Percentiles rank a stretch among this genome's conserved stretches.
phyloP scores from a whole-genome alignment of 2,329 filamentous ascomycete species.

The Chaetomiaceae sp. region DNA sequence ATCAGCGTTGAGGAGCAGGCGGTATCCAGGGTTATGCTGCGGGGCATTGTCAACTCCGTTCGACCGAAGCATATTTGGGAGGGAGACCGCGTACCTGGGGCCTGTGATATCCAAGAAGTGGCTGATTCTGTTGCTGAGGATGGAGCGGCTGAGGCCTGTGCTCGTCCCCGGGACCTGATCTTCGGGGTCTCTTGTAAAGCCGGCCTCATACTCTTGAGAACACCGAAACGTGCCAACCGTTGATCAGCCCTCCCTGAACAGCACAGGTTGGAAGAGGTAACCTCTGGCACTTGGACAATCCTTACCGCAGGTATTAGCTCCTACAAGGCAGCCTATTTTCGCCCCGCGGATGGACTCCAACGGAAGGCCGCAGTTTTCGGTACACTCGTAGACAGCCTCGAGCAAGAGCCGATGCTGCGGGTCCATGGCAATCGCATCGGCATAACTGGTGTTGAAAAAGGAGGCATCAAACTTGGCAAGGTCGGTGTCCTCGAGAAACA shows the following conservation, averaged over 20 bases:
- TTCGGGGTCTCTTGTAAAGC: conserved; percentile 23
- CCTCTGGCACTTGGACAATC: too few relatives aligned
- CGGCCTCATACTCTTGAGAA: background rate
- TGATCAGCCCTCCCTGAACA: background rate
- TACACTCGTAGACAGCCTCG: conserved; percentile 34
- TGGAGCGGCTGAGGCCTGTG: conserved; percentile 29
- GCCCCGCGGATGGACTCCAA: conserved; percentile 26
- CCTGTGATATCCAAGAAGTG: conserved; percentile 32
- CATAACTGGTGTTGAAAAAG: conserved; percentile 33
- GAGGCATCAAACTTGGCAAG: conserved; percentile 33
- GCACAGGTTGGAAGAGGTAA: too few relatives aligned
- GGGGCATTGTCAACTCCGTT: too few relatives aligned
- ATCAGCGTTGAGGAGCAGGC: conserved; percentile 30
- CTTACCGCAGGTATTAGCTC: background rate
- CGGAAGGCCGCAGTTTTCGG: conserved; percentile 33
- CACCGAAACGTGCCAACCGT: too few relatives aligned
- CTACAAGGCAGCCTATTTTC: conserved; percentile 30
- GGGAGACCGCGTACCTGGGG: conserved; percentile 1
- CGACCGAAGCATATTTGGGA: too few relatives aligned
- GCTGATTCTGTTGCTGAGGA: conserved; percentile 35
- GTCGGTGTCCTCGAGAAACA: conserved; percentile 32
- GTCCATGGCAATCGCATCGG: conserved; percentile 34
- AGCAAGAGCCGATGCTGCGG: conserved; percentile 33
- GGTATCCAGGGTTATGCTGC: conserved; percentile 29
- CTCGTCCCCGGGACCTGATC: conserved; percentile 23